phyloP scores from a whole-genome alignment of 495 filamentous ascomycete genomes.

The Oidiodendron maius region DNA sequence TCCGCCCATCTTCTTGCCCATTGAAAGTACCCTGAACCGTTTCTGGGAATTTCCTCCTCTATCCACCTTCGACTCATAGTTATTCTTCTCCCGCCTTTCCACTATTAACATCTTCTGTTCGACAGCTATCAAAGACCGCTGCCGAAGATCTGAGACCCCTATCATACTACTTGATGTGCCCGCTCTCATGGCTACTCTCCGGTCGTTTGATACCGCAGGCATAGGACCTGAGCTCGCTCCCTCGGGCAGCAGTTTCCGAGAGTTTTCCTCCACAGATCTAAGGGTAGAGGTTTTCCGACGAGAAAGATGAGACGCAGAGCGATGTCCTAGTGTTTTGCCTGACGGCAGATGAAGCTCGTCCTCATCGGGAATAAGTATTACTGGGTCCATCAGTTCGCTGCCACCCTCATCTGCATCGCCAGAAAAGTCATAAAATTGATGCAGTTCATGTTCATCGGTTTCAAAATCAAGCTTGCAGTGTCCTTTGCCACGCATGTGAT shows the following conservation, averaged over 20 bases:
- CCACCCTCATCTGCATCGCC: conserved; percentile 6
- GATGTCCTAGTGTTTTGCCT: conserved; percentile 26
- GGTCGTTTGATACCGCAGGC: conserved; percentile 1
- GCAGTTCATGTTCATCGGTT: conserved; percentile 9
- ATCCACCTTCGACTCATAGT: conserved; percentile 17
- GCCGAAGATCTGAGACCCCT: conserved; percentile 21
- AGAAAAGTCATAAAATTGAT: conserved; percentile 25
- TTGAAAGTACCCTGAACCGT: conserved; percentile 15
- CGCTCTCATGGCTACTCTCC: conserved; percentile 16
- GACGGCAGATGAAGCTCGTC: conserved; percentile 25
- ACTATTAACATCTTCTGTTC: conserved; percentile 19
- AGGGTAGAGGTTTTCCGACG: conserved; percentile 7
- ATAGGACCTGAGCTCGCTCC: background rate
- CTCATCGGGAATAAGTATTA: conserved; percentile 2
- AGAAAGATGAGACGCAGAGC: conserved; percentile 8
- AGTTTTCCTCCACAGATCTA: background rate
- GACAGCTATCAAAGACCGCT: conserved; percentile 19
- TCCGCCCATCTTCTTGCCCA: too few species aligned
- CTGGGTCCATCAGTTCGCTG: too few species aligned
- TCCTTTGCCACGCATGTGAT: conserved; percentile 29
- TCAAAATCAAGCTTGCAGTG: conserved; percentile 28
- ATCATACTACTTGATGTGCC: conserved; percentile 19
- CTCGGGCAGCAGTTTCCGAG: background rate
- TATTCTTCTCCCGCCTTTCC: conserved; percentile 14
- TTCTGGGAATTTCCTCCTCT: conserved; percentile 22